Evolutionary conservation across 2,329 filamentous ascomycete species (phyloP).

Genomic region (Aureobasidium pullulans): DNA sequence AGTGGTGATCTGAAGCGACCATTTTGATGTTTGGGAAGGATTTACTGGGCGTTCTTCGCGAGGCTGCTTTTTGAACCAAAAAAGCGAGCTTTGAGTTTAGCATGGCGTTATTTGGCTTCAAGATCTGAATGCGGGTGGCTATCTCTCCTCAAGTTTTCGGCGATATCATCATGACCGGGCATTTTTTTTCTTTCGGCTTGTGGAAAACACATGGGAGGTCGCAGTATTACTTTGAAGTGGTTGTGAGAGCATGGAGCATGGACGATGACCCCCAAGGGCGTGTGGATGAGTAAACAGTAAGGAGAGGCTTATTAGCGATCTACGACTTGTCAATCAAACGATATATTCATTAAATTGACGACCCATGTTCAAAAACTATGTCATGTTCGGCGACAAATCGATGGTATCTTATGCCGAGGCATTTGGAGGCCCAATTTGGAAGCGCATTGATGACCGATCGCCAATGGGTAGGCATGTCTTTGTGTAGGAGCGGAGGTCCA

Average conservation of each 20-base stretch:
- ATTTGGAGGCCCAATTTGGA: too few relatives aligned
- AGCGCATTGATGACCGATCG: too few relatives aligned
- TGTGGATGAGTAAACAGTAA: not conserved
- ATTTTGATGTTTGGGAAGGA: conserved; percentile 7
- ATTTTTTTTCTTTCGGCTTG: conserved; percentile 7
- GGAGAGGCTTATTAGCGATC: not conserved
- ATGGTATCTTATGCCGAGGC: too few relatives aligned
- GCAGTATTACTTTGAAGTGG: not conserved
- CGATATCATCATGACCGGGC: not conserved
- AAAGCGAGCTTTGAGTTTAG: conserved; percentile 13
- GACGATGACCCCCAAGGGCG: not conserved
- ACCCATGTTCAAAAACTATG: not conserved
- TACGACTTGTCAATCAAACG: not conserved
- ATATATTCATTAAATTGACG: not conserved
- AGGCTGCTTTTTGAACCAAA: conserved; percentile 1
- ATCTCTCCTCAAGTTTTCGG: conserved; percentile 8
- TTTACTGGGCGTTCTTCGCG: conserved; percentile 1
- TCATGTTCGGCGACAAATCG: not conserved
- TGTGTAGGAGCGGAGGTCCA: too few relatives aligned
- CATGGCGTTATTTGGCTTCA: conserved; percentile 12
- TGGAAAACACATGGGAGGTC: not conserved
- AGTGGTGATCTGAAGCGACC: conserved; percentile 1
- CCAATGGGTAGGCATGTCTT: too few relatives aligned
- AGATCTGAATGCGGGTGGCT: not conserved
- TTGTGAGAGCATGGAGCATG: not conserved